These are phyloP conservation scores for Radiomyces spectabilis DNA, from an alignment of 192 early-diverging fungal species.

Conservation along the genomic window DNA sequence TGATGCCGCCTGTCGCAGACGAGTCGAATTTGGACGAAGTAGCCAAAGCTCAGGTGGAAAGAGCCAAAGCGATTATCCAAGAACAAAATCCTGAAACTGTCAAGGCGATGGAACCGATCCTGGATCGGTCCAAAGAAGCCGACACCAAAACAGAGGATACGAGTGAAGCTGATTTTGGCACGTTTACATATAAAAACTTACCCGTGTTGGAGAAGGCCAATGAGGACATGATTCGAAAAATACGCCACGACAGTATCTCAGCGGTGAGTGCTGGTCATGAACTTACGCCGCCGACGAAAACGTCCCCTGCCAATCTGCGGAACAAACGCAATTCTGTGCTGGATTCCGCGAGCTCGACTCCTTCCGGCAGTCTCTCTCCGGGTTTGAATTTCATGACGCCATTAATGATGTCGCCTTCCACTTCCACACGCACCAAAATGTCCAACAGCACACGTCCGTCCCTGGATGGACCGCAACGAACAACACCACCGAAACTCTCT, in stretches of 20 bases:
- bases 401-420: no score
- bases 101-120: neutral
- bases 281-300: no score
- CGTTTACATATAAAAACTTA: slow-evolving; percentile 88
- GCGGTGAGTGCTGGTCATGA: neutral
- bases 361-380: no score
- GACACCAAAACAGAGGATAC: slow-evolving; percentile 1
- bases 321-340: neutral
- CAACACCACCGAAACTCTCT: no score
- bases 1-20: slow-evolving; percentile 11
- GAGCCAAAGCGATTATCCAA: slow-evolving; percentile 11
- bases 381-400: no score
- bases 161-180: slow-evolving; percentile 72
- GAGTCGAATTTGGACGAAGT: slow-evolving; percentile 7
- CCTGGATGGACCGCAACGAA: no score
- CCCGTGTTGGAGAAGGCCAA: slow-evolving; percentile 87
- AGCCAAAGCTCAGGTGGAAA: slow-evolving; percentile 30
- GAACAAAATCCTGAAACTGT: slow-evolving; percentile 11
- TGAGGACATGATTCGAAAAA: slow-evolving; percentile 71
- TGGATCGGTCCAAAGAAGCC: neutral
- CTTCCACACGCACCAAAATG: no score
- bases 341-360: no score
- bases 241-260: slow-evolving; percentile 57
- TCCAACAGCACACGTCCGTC: no score
- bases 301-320: neutral